Evolutionary conservation across 108 stramenopile genomes (phyloP), one percentile per base, ranked within the genome.

Genomic region (Cyclotella cryptica): DNA sequence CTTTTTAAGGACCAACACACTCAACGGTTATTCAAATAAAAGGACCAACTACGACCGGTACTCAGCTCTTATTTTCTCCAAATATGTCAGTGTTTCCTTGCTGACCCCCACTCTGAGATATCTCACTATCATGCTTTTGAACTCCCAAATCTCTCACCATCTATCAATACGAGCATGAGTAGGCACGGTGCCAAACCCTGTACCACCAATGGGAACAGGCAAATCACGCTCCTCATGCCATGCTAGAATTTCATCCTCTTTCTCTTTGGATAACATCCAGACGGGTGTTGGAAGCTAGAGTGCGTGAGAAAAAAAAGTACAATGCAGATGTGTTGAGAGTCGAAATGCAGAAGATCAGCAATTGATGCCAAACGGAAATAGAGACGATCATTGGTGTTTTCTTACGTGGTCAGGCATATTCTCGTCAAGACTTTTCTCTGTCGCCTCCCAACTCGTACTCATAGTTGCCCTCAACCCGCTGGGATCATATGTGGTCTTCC

Each of bases 381-480:
- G 69, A 22, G 24, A 68, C 22, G 17, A 58, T 3, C 24, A 58
- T 13, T 14, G 55, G 55, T 27, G 22, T 2, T 41, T 44, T 85
- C 87, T 84, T 75, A 87, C 88, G 67, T 94, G 93, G 80, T 94
- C 78, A 28, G 93, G 93, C 93, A 92, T 92, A 79, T 90, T 84
- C 21, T 86, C 84, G 80, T 95, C 92, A 61, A 96, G 74, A 67
- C 72, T 77, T 68, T 79, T 69, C 44, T 93, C 78, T 21, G 89
- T 69, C 21, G 84, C 92, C 58, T 73, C 80, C 63, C 84, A 85
- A 67, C 84, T 96, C 24, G 90, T 88, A 71, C 84, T 81, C 95
- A 96, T 96, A 28, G 92, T 86, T 21, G 92, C 90, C 65, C 95
- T 82, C 79, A 96, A 78, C 21, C 92, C 95, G 39, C 78, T 88